Evolutionary conservation across 2,329 filamentous ascomycete species (phyloP).

Genomic region (Cladophialophora carrionii): DNA sequence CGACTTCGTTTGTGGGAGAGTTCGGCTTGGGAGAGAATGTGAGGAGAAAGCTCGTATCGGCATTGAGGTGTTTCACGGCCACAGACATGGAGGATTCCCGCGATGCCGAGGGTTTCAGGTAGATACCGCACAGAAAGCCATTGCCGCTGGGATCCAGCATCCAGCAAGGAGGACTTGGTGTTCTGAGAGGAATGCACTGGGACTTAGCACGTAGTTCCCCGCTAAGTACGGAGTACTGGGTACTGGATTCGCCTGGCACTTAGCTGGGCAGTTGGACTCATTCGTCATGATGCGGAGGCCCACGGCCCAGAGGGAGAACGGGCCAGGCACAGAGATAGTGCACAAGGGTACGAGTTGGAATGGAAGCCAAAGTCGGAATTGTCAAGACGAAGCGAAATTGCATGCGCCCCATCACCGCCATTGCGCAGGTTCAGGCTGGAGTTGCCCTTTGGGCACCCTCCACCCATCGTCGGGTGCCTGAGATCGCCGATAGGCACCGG

Average conservation of each 20-base stretch:
- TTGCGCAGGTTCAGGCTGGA: background rate
- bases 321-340: background rate
- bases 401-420: background rate
- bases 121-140: background rate
- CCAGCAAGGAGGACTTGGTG: background rate
- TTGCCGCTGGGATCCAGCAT: background rate
- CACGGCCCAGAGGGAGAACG: background rate
- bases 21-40: conserved; percentile 38
- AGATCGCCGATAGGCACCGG: background rate
- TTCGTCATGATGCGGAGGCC: conserved; percentile 8
- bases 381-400: conserved; percentile 13
- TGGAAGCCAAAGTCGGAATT: background rate
- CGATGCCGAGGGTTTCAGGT: background rate
- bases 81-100: conserved; percentile 30
- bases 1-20: conserved; percentile 23
- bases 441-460: background rate
- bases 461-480: background rate
- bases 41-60: conserved; percentile 43
- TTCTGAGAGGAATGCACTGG: background rate
- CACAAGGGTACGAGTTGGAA: background rate
- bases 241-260: background rate
- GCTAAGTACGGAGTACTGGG: background rate
- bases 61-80: conserved; percentile 39
- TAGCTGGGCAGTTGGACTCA: background rate
- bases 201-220: background rate